phyloP scores from a whole-genome alignment of 306 rosid species.

The Cicer arietinum region DNA sequence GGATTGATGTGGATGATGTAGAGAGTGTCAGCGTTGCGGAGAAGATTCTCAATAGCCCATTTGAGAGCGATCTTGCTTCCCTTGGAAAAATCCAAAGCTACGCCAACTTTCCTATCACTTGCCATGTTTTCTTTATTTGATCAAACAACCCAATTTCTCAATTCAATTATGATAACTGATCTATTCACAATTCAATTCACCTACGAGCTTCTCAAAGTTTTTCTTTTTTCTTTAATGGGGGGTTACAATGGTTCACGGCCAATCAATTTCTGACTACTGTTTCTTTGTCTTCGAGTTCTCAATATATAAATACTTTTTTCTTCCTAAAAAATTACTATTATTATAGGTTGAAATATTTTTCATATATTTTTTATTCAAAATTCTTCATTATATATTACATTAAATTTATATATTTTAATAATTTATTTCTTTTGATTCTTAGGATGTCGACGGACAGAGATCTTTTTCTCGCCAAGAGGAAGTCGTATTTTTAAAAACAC shows the following conservation, averaged over 20 bases:
- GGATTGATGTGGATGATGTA: conserved; percentile 50
- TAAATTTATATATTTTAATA: no score
- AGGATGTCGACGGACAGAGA: no score
- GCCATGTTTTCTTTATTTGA: conserved; percentile 34
- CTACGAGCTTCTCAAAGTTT: background rate
- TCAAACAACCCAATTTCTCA: background rate
- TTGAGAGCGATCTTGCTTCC: conserved; percentile 66
- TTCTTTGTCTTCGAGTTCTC: background rate
- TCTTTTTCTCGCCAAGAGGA: no score
- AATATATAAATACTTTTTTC: no score
- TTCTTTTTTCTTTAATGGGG: background rate
- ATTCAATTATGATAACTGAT: background rate
- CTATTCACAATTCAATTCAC: background rate
- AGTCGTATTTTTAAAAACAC: no score
- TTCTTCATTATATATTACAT: no score
- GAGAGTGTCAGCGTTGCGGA: conserved; percentile 52
- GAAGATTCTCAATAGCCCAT: conserved; percentile 56
- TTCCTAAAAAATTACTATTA: no score
- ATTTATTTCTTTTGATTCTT: no score
- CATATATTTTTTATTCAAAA: no score
- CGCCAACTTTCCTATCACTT: conserved; percentile 51
- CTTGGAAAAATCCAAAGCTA: conserved; percentile 61
- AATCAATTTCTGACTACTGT: background rate
- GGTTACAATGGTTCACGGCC: background rate
- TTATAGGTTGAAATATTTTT: no score